Evolutionary conservation across 139 green algal species (phyloP).

Genomic region (Coccomyxa sp.): DNA sequence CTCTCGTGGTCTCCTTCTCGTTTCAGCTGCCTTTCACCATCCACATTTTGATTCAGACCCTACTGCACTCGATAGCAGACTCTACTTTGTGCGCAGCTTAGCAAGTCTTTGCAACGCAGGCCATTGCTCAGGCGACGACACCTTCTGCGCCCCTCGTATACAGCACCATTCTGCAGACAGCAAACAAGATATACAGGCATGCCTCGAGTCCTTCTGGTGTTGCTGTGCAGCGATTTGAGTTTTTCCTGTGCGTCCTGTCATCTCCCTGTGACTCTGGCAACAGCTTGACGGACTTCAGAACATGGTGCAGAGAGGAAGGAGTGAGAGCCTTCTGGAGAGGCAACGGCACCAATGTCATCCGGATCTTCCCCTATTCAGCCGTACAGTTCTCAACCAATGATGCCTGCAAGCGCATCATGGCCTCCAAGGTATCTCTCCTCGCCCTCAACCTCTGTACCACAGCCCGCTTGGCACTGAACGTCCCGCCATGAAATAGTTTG

Average conservation of each 20-base stretch:
- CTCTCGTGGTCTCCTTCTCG: background rate
- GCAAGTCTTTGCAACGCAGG: background rate
- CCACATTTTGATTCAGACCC: background rate
- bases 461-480: background rate
- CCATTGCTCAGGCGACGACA: background rate
- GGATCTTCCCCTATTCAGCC: slow-evolving; percentile 93
- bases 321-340: slow-evolving; percentile 90
- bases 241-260: background rate
- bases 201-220: too few species aligned
- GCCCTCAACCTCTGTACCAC: background rate
- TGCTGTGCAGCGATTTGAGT: too few species aligned
- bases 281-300: background rate
- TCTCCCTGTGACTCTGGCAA: background rate
- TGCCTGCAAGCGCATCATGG: slow-evolving; percentile 46
- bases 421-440: slow-evolving; percentile 45
- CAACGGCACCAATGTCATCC: slow-evolving; percentile 87
- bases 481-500: background rate
- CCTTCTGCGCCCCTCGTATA: background rate
- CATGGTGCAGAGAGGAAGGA: slow-evolving; percentile 72
- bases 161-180: background rate
- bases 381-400: slow-evolving; percentile 47
- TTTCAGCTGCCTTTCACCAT: background rate
- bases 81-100: too few species aligned
- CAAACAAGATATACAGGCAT: background rate
- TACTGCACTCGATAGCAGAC: too few species aligned